Evolutionary conservation across 1,284 basidiomycete species (phyloP), one percentile per base, ranked within the genome.

Genomic region (Ustilago curta): DNA sequence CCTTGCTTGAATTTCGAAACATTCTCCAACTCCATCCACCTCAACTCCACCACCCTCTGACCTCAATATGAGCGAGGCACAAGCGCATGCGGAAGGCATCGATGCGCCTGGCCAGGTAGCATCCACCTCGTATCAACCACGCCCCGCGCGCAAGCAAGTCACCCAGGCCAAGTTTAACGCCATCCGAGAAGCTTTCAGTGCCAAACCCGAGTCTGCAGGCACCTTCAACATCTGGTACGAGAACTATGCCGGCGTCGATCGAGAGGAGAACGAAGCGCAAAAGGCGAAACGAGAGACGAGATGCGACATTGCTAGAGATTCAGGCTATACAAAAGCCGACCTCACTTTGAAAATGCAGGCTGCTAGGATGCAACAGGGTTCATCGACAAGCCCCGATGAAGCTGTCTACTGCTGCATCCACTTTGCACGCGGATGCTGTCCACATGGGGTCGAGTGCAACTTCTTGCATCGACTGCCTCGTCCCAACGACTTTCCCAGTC

Each of bases 371-470:
- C 72, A 68, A 37, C 57, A 59, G 44, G 71, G 58, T 11, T 40
- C 48, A 3, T 31, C 54, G 27, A 63, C 53, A 37, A 44, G 59
- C 9, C 65, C 65, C 1, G 69, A 69, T 19, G 95, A 64, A 93
- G 94, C 53, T 92, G 92, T 91, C 84, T 98, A 96, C 86, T 91
- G 90, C 84, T 99, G 96, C 86, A 89, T 99, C 51, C 98, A 96
- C 88, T 99, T 95, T 85, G 89, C 96, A 1, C 90, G 97, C 21
- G 97, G 97, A 8, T 96, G 94, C 85, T 99, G 97, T 87, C 95
- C 97, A 0, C 94, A 97, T 76, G 97, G 88, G 42, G 93, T 93
- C 89, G 95, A 99, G 84, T 99, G 96, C 88, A 93, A 94, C 78
- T 99, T 93, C 86, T 89, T 93, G 2, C 96, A 99, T 86, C 89